These are phyloP conservation scores for Leishmania major DNA, from an alignment of 208 protist species.

Conservation along the genomic window DNA sequence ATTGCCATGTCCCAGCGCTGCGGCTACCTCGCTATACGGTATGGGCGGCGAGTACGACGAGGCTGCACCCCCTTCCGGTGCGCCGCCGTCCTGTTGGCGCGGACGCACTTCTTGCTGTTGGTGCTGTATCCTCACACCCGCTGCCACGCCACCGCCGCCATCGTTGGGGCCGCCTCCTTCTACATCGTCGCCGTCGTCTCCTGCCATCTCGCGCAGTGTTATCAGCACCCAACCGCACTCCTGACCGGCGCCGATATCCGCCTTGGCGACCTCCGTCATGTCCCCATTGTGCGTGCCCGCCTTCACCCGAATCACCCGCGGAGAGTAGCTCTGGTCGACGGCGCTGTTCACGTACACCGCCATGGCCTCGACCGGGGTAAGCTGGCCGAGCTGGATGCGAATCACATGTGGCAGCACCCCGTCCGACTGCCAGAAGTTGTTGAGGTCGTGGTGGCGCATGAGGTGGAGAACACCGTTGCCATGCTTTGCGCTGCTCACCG, in stretches of 20 bases:
- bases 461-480: conserved; percentile 81
- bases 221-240: conserved; percentile 69
- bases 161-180: background rate
- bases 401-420: conserved; percentile 82
- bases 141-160: background rate
- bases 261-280: conserved; percentile 61
- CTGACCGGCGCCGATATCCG: conserved; percentile 41
- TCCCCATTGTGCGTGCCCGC: conserved; percentile 72
- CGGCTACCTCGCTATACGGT: conserved; percentile 11
- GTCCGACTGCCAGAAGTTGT: conserved; percentile 91
- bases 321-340: conserved; percentile 91
- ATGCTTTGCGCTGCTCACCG: conserved; percentile 88
- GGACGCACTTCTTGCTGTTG: background rate
- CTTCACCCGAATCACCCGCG: conserved; percentile 58
- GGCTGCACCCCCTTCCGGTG: background rate
- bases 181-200: conserved; percentile 9
- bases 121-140: background rate
- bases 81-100: background rate
- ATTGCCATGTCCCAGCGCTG: conserved; percentile 4
- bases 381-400: conserved; percentile 58
- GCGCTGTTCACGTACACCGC: conserved; percentile 69
- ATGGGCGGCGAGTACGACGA: background rate
- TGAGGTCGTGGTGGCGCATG: conserved; percentile 49
- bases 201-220: conserved; percentile 26
- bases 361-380: conserved; percentile 56